A percentile compares a stretch with the other conserved stretches of the same genome.
These are phyloP conservation scores for Lagenidium giganteum DNA, from an alignment of 352 stramenopile genomes.

Conservation along the genomic window DNA sequence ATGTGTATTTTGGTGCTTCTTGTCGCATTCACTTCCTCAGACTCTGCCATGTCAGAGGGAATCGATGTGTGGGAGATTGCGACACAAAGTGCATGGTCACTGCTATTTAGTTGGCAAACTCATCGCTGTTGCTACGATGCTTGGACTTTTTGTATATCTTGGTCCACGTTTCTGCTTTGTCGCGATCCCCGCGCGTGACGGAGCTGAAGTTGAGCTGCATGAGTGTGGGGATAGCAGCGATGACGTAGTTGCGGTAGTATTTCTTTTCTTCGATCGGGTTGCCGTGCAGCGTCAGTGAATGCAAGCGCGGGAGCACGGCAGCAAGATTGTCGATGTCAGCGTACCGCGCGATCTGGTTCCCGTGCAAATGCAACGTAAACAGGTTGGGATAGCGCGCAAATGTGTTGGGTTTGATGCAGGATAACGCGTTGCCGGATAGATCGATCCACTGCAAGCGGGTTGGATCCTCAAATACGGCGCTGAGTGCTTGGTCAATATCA, in stretches of 20 bases:
- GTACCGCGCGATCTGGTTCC: conserved; percentile 60
- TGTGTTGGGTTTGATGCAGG: conserved; percentile 20
- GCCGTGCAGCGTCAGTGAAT: conserved; percentile 67
- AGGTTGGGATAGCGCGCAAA: conserved; percentile 50
- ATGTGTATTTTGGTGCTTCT: too few relatives aligned
- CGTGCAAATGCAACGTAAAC: conserved; percentile 71
- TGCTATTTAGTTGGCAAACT: background rate
- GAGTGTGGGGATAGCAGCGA: conserved; percentile 58
- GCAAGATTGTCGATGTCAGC: conserved; percentile 53
- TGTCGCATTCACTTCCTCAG: too few relatives aligned
- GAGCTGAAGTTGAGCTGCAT: conserved; percentile 74
- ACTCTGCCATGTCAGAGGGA: too few relatives aligned
- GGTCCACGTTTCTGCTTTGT: conserved; percentile 62
- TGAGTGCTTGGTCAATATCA: conserved; percentile 48
- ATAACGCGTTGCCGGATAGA: conserved; percentile 46
- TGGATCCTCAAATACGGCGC: conserved; percentile 40
- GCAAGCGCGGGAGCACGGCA: conserved; percentile 38
- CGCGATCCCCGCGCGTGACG: conserved; percentile 60
- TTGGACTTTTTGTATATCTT: conserved; percentile 57
- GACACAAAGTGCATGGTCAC: too few relatives aligned
- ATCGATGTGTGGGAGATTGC: too few relatives aligned
- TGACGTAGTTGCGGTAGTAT: conserved; percentile 81
- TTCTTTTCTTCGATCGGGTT: conserved; percentile 87
- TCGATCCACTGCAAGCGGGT: conserved; percentile 58
- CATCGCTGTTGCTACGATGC: conserved; percentile 6